phyloP scores from a whole-genome alignment of 768 basidiomycete species.

The Kwoniella botswanensis region DNA sequence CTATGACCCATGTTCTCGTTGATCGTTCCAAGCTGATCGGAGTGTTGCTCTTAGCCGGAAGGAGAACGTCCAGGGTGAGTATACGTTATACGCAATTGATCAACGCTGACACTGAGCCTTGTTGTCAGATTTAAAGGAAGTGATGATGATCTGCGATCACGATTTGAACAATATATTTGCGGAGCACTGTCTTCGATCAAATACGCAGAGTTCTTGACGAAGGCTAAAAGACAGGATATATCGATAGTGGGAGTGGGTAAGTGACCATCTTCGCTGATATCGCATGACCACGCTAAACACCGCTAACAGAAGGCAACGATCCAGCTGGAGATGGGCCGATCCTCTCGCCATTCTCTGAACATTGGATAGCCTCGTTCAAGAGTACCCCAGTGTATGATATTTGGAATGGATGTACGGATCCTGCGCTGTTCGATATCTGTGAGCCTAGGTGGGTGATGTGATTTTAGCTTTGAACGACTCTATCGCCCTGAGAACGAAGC shows the following conservation, averaged over 20 bases:
- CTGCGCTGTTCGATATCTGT: constrained; percentile 89
- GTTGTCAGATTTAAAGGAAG: constrained; percentile 81
- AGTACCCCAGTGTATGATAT: constrained; percentile 83
- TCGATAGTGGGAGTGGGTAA: constrained; percentile 54
- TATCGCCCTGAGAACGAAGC: too few relatives aligned
- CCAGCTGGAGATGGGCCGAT: constrained; percentile 33
- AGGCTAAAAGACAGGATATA: constrained; percentile 67
- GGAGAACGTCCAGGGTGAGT: constrained; percentile 26
- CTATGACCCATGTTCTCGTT: background rate
- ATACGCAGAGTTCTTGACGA: constrained; percentile 81
- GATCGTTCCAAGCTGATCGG: background rate
- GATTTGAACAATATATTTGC: constrained; percentile 94
- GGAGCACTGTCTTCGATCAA: constrained; percentile 86
- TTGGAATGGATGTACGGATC: constrained; percentile 91
- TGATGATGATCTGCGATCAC: constrained; percentile 89
- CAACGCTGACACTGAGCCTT: too few relatives aligned
- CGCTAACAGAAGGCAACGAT: constrained; percentile 21
- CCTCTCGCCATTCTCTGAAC: constrained; percentile 76
- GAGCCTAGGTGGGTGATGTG: constrained; percentile 75
- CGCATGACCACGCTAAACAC: background rate
- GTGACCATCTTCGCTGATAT: background rate
- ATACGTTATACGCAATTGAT: background rate
- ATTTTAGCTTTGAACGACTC: background rate
- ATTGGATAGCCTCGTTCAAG: constrained; percentile 88
- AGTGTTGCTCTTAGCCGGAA: constrained; percentile 17